Base-by-base conservation (phyloP, 2,329 filamentous ascomycete species). In the Plenodomus lindquistii region DNA sequence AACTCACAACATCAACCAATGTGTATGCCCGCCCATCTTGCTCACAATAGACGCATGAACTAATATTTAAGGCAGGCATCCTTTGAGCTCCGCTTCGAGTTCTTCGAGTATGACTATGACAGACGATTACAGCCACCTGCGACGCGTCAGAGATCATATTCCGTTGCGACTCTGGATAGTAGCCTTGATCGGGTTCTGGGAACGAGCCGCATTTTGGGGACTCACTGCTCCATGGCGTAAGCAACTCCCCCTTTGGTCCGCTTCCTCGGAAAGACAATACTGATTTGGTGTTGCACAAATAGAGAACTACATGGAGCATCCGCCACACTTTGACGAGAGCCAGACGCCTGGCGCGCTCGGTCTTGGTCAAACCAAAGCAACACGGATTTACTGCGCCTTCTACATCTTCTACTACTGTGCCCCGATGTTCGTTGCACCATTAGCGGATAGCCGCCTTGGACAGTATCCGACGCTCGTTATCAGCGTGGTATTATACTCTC, bases 311-410 rank as follows among this genome's bases (percentile, higher is more conserved):
- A 73, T 77, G 57, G 70, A 77, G 46, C 67, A 76, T 46, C 55
- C 62, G 7, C 40, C 42, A 11, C 39, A 55, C 17, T 45, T 47
- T 22, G 49, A 58, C n/a, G 55, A 63, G 43, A 49, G 62, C 8
- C 52, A 71, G 4, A 74, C 74, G 0, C 68, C 66, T 2, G 67
- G 69, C 21, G 68, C 63, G 4, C 60, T 72, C 2, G 59, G 58
- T 8, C 58, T 72, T 0, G 69, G 69, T 4, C 67, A 72, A 44
- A 52, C 57, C 5, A 65, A 52, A 18, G 81, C 81, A 4, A 82
- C 81, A 2, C 78, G 75, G 19, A 73, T 85, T 9, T 79, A 78
- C 49, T 75, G 80, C 38, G 81, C 80, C 52, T 84, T 85, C 60
- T 79, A 79, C 57, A 79, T 81, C 60, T 79, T 79, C 55, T 71